Conservation (phyloP, 2,329 filamentous ascomycete species). For the Talaromyces sp. region DNA sequence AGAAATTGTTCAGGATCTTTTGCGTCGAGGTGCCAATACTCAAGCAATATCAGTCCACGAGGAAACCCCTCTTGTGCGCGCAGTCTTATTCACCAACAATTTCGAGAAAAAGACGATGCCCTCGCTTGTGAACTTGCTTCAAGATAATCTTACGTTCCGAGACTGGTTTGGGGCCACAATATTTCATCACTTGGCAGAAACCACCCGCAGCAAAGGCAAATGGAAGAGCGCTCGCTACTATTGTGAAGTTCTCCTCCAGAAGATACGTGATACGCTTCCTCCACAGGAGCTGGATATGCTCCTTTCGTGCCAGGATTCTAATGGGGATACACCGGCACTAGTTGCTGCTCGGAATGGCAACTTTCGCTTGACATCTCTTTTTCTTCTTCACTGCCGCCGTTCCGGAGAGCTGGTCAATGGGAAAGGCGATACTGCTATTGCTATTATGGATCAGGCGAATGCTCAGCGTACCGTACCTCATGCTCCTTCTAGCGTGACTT, state of each 20-base stretch:
- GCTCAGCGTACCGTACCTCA: constrained; percentile 62
- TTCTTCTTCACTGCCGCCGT: constrained; percentile 69
- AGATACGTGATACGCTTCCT: constrained; percentile 73
- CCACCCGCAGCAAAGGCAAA: constrained; percentile 80
- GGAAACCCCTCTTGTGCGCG: constrained; percentile 91
- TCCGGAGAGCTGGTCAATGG: constrained; percentile 78
- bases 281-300: constrained; percentile 73
- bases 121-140: constrained; percentile 74
- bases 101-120: constrained; percentile 91
- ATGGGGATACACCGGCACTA: constrained; percentile 88
- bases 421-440: constrained; percentile 77
- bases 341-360: constrained; percentile 83
- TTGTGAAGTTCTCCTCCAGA: constrained; percentile 84
- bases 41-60: constrained; percentile 66
- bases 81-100: constrained; percentile 95
- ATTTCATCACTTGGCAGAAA: constrained; percentile 89
- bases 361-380: constrained; percentile 67
- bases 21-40: constrained; percentile 73
- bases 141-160: constrained; percentile 73
- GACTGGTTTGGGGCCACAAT: constrained; percentile 83
- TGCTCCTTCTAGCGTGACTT: constrained; percentile 65
- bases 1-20: constrained; percentile 82
- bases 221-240: constrained; percentile 91
- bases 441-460: constrained; percentile 74
- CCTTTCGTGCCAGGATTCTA: constrained; percentile 76